phyloP scores from a whole-genome alignment of 208 protist species.

The Crithidia brevicula region DNA sequence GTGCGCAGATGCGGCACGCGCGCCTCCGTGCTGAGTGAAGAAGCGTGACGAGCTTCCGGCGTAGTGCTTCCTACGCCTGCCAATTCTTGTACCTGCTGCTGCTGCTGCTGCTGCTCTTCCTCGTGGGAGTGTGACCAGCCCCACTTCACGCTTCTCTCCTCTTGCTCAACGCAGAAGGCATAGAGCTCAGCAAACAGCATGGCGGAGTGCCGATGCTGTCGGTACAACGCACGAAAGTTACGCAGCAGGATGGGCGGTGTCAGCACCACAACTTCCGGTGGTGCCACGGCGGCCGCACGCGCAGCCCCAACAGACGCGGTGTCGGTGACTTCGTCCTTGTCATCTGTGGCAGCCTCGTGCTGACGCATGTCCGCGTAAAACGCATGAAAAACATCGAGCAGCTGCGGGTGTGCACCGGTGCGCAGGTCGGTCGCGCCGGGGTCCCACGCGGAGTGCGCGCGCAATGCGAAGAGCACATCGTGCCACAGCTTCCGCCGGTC shows the following conservation, averaged over 20 bases:
- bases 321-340: neutral
- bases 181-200: conserved; percentile 39
- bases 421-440: conserved; percentile 8
- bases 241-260: conserved; percentile 47
- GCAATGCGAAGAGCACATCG: conserved; percentile 50
- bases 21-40: neutral
- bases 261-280: conserved; percentile 24
- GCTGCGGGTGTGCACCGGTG: conserved; percentile 19
- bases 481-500: conserved; percentile 51
- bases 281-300: neutral
- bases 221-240: conserved; percentile 38
- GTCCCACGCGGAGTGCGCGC: conserved; percentile 24
- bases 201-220: conserved; percentile 26
- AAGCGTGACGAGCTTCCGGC: too few species aligned
- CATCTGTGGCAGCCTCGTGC: neutral
- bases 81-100: too few species aligned
- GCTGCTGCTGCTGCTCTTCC: neutral
- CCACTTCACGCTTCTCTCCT: conserved; percentile 18
- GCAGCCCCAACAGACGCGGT: neutral
- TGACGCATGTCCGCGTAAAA: conserved; percentile 35
- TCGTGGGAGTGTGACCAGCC: too few species aligned
- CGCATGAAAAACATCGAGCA: conserved; percentile 17
- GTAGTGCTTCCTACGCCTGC: too few species aligned
- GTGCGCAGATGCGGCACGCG: neutral
- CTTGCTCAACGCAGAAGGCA: conserved; percentile 28